Conservation (phyloP, 495 filamentous ascomycete species). For the Ramalina peruviana region DNA sequence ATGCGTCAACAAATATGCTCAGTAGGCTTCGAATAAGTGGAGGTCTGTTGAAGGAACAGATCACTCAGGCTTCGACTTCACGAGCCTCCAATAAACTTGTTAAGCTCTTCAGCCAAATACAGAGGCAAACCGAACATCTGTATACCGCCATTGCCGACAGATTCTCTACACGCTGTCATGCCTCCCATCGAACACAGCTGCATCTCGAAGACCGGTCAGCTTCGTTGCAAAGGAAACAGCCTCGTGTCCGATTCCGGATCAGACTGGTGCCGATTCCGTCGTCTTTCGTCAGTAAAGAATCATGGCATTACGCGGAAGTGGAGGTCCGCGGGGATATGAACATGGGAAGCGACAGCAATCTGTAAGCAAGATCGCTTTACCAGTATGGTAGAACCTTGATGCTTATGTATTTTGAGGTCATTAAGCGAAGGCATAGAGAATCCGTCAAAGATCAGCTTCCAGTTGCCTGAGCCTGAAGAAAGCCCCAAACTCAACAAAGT, state of each 20-base stretch:
- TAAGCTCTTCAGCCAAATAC: neutral
- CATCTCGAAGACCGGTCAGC: conserved; percentile 1
- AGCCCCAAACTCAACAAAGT: neutral
- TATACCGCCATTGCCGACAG: neutral
- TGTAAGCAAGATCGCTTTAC: too few relatives aligned
- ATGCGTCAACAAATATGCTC: neutral
- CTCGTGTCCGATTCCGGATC: neutral
- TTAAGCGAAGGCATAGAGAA: neutral
- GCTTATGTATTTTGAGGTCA: neutral
- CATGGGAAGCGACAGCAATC: too few relatives aligned
- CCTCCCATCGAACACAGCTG: neutral
- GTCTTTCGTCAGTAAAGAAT: neutral
- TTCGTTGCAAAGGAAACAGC: neutral
- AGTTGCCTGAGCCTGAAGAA: neutral
- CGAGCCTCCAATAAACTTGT: neutral
- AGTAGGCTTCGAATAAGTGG: neutral
- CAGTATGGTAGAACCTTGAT: neutral
- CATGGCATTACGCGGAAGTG: neutral
- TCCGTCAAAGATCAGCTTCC: neutral
- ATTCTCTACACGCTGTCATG: neutral
- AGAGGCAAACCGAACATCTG: neutral
- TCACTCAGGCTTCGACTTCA: neutral
- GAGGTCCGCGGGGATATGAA: neutral
- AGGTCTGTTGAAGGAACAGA: neutral
- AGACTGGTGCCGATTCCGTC: neutral